Conservation (phyloP, 805 yeast species). For the Ogataea sp. region DNA sequence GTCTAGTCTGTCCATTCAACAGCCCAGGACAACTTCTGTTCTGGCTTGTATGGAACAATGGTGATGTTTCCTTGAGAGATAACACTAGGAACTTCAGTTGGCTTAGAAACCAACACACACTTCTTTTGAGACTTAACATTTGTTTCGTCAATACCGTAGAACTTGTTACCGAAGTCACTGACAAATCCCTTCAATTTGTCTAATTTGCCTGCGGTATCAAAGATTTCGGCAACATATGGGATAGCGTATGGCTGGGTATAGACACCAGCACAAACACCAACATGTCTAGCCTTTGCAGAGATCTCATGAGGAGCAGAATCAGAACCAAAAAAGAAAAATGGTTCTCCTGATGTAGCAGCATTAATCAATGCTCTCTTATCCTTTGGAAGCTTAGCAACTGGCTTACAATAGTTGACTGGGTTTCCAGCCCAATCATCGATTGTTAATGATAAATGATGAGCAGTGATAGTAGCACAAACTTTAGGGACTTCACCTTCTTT, state of each 20-base stretch:
- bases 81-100: conserved; percentile 50
- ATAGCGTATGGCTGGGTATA: conserved; percentile 81
- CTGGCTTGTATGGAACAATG: conserved; percentile 84
- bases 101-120: conserved; percentile 47
- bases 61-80: conserved; percentile 38
- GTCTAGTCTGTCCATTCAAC: conserved; percentile 52
- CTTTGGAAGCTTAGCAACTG: conserved; percentile 88
- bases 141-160: conserved; percentile 51
- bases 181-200: conserved; percentile 69
- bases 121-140: conserved; percentile 38
- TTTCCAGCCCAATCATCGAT: conserved; percentile 97
- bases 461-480: conserved; percentile 92
- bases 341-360: conserved; percentile 89
- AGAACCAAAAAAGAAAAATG: conserved; percentile 92
- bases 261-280: conserved; percentile 97
- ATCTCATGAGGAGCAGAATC: conserved; percentile 98
- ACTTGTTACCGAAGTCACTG: conserved; percentile 59
- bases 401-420: conserved; percentile 92
- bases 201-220: conserved; percentile 57
- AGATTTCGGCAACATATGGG: conserved; percentile 79
- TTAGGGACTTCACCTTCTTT: conserved; percentile 27
- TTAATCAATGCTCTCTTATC: conserved; percentile 74
- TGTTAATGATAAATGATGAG: conserved; percentile 85
- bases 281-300: conserved; percentile 63
- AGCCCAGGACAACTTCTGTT: conserved; percentile 63